Conservation (phyloP, 2,329 filamentous ascomycete species). For the Cryphonectria carpinicola region DNA sequence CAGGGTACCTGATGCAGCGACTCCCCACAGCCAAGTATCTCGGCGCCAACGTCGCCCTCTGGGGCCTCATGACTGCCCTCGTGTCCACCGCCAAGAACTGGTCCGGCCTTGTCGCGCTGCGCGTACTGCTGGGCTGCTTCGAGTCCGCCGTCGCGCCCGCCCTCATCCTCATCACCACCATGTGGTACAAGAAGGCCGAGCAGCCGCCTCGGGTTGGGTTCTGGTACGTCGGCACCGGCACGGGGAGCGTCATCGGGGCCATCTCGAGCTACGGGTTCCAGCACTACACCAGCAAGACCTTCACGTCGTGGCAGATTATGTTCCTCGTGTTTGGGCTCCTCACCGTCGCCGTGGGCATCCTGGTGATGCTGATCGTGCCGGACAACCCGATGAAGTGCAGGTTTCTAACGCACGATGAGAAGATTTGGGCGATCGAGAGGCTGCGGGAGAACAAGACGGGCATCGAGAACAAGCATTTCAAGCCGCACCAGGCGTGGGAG, state of each 20-base stretch:
- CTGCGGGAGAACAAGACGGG: conserved; percentile 69
- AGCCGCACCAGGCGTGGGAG: conserved; percentile 58
- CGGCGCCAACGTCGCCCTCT: conserved; percentile 47
- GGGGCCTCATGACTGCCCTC: conserved; percentile 52
- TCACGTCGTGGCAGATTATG: conserved; percentile 32
- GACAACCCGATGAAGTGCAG: conserved; percentile 24
- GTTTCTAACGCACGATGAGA: conserved; percentile 26
- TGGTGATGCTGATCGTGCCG: conserved; percentile 26
- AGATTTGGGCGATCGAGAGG: conserved; percentile 41
- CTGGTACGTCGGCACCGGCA: conserved; percentile 42
- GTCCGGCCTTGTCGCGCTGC: conserved; percentile 50
- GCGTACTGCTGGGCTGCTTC: conserved; percentile 56
- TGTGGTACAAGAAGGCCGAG: conserved; percentile 43
- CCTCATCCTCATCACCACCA: conserved; percentile 38
- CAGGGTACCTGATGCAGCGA: conserved; percentile 54
- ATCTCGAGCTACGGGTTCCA: conserved; percentile 39
- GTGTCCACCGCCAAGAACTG: conserved; percentile 56
- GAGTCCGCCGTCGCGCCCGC: conserved; percentile 58
- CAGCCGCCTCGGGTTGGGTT: conserved; percentile 39
- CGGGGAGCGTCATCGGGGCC: conserved; percentile 37
- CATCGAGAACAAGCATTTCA: conserved; percentile 71
- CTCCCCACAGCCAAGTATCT: conserved; percentile 58
- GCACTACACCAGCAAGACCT: conserved; percentile 31
- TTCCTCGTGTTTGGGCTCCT: conserved; percentile 27
- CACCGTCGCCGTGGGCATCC: conserved; percentile 22